Evolutionary conservation across 2,329 filamentous ascomycete species (phyloP), one percentile per base, ranked within the genome.

Genomic region (Talaromyces sp.): DNA sequence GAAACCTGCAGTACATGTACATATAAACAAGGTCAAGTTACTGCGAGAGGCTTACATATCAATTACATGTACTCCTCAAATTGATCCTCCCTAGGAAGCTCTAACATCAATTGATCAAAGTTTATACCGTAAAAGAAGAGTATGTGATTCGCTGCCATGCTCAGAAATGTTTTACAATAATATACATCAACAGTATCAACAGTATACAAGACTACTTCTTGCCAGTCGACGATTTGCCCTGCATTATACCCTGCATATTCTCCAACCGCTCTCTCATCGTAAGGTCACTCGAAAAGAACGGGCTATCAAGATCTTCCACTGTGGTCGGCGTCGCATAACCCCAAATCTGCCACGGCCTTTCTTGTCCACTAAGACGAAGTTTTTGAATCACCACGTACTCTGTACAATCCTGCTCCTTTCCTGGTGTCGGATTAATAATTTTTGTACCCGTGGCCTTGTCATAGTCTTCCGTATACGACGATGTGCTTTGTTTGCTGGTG

Each of bases 361-460:
- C 71, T 62, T 76, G 71, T 9, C 78, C 76, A 32, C 72, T 71
- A 68, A 76, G 72, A 39, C 76, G 68, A 36, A 78, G 64, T 68
- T 78, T 76, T 71, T 84, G 81, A 27, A 84, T 66, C 15, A 84
- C 81, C 32, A 84, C 66, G 63, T 84, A 82, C 68, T 84, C 82
- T 2, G 71, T 74, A 63, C 75, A 75, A 64, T 77, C 75, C 69
- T 77, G 77, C 57, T 73, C 68, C 68, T 76, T 77, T 17, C 58
- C 57, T 11, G 63, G 30, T 9, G 52, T 25, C 15, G 63, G 32
- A 25, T 53, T 59, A 53, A 58, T 60, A 30, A 4, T 17, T 1
- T 7, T 32, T 56, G 9, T 13, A 5, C n/a, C 4, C 9, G n/a
- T 22, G 1, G 8, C 36, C 19, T 27, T 6, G 44, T 51, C 19